These are phyloP conservation scores for Pseudocercospora macadamiae DNA, from an alignment of 2,329 filamentous ascomycete genomes.

Conservation along the genomic window DNA sequence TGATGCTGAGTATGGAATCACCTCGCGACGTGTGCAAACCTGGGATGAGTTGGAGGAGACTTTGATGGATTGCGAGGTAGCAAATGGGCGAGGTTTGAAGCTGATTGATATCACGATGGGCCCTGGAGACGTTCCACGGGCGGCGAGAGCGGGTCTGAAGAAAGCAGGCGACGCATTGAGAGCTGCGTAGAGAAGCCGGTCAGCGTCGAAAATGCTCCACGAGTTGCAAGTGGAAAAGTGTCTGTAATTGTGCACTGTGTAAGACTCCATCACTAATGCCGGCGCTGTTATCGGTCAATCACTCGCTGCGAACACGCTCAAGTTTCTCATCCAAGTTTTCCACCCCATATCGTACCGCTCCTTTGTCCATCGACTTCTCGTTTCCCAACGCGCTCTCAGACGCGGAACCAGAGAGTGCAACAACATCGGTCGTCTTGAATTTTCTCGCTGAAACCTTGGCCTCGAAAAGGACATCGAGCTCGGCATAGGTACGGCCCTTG, in stretches of 20 bases:
- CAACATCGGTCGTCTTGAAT: constrained; percentile 35
- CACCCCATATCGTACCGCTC: neutral
- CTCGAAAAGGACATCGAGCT: constrained; percentile 61
- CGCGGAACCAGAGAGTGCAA: neutral
- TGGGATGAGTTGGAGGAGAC: constrained; percentile 10
- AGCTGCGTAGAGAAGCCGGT: no score
- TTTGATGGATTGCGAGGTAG: constrained; percentile 3
- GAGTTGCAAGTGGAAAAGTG: no score
- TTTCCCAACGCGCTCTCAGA: neutral
- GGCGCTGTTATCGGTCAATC: no score
- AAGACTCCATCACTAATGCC: no score
- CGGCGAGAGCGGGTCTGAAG: neutral
- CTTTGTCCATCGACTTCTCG: constrained; percentile 4
- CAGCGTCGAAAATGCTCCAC: no score
- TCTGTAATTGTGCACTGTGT: no score
- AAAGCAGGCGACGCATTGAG: constrained; percentile 3
- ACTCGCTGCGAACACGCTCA: no score
- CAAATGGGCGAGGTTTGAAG: constrained; percentile 1
- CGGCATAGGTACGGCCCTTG: constrained; percentile 51
- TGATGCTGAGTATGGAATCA: neutral
- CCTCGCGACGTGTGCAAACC: neutral
- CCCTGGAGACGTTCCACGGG: constrained; percentile 1
- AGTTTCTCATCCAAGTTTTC: no score
- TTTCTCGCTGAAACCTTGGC: constrained; percentile 47
- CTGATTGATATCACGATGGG: constrained; percentile 9